phyloP scores from a whole-genome alignment of 2,329 filamentous ascomycete genomes.

The Pseudocercospora pini-densiflorae region DNA sequence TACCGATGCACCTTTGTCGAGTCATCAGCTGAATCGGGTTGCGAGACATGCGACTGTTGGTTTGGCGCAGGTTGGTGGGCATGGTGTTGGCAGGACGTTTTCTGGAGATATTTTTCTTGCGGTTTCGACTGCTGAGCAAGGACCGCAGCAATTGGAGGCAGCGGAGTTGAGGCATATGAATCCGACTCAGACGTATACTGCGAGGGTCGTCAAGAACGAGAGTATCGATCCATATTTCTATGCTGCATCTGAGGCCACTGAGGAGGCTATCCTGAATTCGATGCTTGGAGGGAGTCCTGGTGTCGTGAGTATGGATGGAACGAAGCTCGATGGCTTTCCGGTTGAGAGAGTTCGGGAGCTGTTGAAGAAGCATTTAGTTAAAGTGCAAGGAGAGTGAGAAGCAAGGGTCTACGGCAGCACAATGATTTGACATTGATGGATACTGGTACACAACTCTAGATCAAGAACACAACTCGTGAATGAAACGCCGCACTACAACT shows the following conservation, averaged over 20 bases:
- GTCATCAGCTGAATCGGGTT: slow-evolving; percentile 61
- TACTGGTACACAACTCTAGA: neutral
- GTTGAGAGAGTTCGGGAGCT: slow-evolving; percentile 54
- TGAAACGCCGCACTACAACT: neutral
- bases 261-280: slow-evolving; percentile 69
- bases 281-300: slow-evolving; percentile 63
- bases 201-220: slow-evolving; percentile 60
- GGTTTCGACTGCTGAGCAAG: slow-evolving; percentile 60
- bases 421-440: neutral
- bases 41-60: slow-evolving; percentile 67
- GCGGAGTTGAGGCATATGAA: slow-evolving; percentile 39
- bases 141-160: slow-evolving; percentile 24
- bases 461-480: neutral
- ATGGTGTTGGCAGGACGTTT: slow-evolving; percentile 58
- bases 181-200: slow-evolving; percentile 46
- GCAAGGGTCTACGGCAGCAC: neutral
- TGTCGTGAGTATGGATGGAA: slow-evolving; percentile 59
- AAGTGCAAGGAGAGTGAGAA: slow-evolving; percentile 10
- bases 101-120: slow-evolving; percentile 72
- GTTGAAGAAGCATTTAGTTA: slow-evolving; percentile 47
- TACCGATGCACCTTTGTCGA: slow-evolving; percentile 65
- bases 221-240: slow-evolving; percentile 67
- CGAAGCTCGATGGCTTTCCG: slow-evolving; percentile 56
- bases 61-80: slow-evolving; percentile 63
- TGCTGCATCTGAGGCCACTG: slow-evolving; percentile 64